These are phyloP conservation scores for Trichoderma hamatum DNA, from an alignment of 2,329 filamentous ascomycete genomes.

Conservation along the genomic window DNA sequence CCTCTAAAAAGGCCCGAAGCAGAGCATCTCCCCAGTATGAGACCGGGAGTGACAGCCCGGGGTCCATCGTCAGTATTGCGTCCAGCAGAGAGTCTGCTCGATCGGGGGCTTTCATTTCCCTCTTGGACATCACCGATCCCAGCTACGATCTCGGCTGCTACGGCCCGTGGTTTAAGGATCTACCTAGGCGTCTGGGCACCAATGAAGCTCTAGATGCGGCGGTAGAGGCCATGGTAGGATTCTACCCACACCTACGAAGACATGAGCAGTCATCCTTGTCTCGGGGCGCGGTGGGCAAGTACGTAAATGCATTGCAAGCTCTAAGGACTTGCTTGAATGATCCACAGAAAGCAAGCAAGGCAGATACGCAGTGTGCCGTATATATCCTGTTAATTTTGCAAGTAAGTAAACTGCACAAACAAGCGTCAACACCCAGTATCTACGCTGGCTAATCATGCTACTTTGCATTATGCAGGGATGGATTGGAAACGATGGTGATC, in stretches of 20 bases:
- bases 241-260: conserved; percentile 33
- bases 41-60: not conserved
- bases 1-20: conserved; percentile 19
- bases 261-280: conserved; percentile 32
- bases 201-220: conserved; percentile 51
- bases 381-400: conserved; percentile 44
- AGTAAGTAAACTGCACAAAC: conserved; percentile 32
- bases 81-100: conserved; percentile 37
- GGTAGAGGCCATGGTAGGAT: conserved; percentile 37
- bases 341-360: conserved; percentile 34
- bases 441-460: not conserved
- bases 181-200: conserved; percentile 49
- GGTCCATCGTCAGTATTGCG: conserved; percentile 6
- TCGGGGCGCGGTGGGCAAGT: conserved; percentile 33
- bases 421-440: no score
- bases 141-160: conserved; percentile 53
- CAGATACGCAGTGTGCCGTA: conserved; percentile 43
- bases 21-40: not conserved
- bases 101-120: conserved; percentile 35
- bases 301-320: conserved; percentile 37
- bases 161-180: conserved; percentile 48
- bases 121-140: conserved; percentile 46
- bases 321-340: conserved; percentile 37
- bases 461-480: conserved; percentile 34
- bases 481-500: conserved; percentile 36